These are phyloP conservation scores for Bathelium albidoporum DNA, from an alignment of 495 filamentous ascomycete species.

Conservation along the genomic window DNA sequence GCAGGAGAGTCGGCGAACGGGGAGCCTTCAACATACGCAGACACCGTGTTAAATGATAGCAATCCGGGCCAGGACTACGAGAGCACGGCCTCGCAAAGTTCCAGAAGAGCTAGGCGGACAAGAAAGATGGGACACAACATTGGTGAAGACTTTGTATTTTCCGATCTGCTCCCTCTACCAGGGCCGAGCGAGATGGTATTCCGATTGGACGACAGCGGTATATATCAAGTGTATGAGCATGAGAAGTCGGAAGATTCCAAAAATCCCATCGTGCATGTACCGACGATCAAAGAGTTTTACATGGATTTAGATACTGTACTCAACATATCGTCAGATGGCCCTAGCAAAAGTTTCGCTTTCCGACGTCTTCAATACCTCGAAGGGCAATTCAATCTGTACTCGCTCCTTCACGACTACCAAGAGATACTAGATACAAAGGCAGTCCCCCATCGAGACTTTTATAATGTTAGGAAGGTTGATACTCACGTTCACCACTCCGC, in stretches of 20 bases:
- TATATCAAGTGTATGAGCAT: constrained; percentile 83
- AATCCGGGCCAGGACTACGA: neutral
- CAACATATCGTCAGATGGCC: constrained; percentile 80
- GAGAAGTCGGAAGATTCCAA: constrained; percentile 47
- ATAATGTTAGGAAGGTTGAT: constrained; percentile 97
- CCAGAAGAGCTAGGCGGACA: constrained; percentile 23
- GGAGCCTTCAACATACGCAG: constrained; percentile 26
- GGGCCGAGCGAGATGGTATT: constrained; percentile 58
- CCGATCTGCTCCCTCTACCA: constrained; percentile 64
- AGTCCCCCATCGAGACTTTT: constrained; percentile 95
- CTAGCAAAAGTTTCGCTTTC: constrained; percentile 94
- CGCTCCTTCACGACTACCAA: constrained; percentile 88
- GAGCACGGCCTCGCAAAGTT: neutral
- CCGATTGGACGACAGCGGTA: constrained; percentile 66
- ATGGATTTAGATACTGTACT: constrained; percentile 84
- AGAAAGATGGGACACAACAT: constrained; percentile 85
- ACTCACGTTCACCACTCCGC: constrained; percentile 98
- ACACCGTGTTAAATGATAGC: neutral
- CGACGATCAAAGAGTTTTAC: constrained; percentile 86
- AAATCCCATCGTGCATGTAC: constrained; percentile 65
- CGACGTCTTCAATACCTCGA: constrained; percentile 89
- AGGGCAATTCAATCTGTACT: constrained; percentile 90
- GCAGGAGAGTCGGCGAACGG: constrained; percentile 41
- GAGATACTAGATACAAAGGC: constrained; percentile 96
- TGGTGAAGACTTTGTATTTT: constrained; percentile 80